Evolutionary conservation across 805 yeast genomes (phyloP).

Genomic region (Lachancea thermotolerans): DNA sequence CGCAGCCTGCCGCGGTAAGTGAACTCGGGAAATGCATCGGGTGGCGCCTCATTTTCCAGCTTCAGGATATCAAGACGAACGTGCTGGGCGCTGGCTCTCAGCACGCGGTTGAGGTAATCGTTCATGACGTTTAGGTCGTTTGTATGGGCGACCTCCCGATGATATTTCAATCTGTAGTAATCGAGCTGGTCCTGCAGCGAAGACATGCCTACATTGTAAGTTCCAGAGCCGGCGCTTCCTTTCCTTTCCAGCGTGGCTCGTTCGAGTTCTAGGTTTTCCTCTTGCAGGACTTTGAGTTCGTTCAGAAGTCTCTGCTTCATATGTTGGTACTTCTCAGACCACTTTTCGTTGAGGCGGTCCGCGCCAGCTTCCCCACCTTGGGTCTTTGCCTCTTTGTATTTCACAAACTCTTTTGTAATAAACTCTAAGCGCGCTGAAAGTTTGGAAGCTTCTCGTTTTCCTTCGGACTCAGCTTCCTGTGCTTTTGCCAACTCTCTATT

Average conservation of each 20-base stretch:
- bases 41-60: slow-evolving; percentile 17
- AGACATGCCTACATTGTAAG: slow-evolving; percentile 3
- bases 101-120: slow-evolving; percentile 27
- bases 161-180: slow-evolving; percentile 27
- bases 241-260: slow-evolving; percentile 11
- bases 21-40: not conserved
- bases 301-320: slow-evolving; percentile 20
- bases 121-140: slow-evolving; percentile 29
- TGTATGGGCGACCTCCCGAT: slow-evolving; percentile 27
- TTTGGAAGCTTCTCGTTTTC: slow-evolving; percentile 29
- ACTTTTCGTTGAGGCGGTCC: slow-evolving; percentile 4
- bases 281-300: slow-evolving; percentile 21
- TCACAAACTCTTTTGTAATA: slow-evolving; percentile 21
- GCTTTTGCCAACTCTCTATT: slow-evolving; percentile 20
- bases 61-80: slow-evolving; percentile 25
- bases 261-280: slow-evolving; percentile 23
- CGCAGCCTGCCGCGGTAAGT: slow-evolving; percentile 7
- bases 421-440: slow-evolving; percentile 26
- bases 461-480: slow-evolving; percentile 23
- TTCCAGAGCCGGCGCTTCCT: slow-evolving; percentile 9
- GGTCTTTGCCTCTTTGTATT: slow-evolving; percentile 10
- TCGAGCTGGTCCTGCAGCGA: slow-evolving; percentile 20
- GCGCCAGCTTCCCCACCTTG: slow-evolving; percentile 4
- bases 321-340: slow-evolving; percentile 14
- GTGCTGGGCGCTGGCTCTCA: slow-evolving; percentile 27